Conservation (phyloP, 257 asterid species). For the Paraleonurus japonicus region DNA sequence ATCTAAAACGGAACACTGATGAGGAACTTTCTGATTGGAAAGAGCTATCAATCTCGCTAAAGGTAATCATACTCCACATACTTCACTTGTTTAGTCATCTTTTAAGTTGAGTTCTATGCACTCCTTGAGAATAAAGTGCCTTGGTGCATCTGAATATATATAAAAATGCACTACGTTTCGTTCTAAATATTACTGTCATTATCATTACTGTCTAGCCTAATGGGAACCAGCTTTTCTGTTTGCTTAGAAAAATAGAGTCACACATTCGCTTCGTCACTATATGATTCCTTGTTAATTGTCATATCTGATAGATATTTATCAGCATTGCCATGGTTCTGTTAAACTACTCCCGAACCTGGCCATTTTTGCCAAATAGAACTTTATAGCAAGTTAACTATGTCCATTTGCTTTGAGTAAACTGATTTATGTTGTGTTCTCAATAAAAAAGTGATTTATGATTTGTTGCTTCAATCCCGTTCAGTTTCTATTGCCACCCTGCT, state of each 20-base stretch:
- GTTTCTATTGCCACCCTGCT: neutral
- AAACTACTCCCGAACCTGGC: neutral
- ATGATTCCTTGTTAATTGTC: neutral
- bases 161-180: neutral
- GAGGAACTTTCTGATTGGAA: constrained; percentile 83
- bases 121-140: constrained; percentile 12
- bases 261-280: neutral
- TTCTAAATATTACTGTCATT: neutral
- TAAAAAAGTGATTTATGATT: neutral
- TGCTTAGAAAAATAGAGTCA: neutral
- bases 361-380: neutral
- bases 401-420: neutral
- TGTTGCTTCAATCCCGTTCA: neutral
- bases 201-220: neutral
- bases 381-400: too few species aligned
- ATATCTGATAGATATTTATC: neutral
- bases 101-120: neutral
- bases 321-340: too few species aligned
- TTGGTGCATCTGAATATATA: constrained; percentile 2
- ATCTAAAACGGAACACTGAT: constrained; percentile 62
- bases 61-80: constrained; percentile 45
- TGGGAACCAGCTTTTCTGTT: neutral
- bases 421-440: too few species aligned
- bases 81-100: constrained; percentile 7
- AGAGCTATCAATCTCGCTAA: constrained; percentile 65